phyloP scores from a whole-genome alignment of 257 asterid genomes.

The Cinchona pubescens region DNA sequence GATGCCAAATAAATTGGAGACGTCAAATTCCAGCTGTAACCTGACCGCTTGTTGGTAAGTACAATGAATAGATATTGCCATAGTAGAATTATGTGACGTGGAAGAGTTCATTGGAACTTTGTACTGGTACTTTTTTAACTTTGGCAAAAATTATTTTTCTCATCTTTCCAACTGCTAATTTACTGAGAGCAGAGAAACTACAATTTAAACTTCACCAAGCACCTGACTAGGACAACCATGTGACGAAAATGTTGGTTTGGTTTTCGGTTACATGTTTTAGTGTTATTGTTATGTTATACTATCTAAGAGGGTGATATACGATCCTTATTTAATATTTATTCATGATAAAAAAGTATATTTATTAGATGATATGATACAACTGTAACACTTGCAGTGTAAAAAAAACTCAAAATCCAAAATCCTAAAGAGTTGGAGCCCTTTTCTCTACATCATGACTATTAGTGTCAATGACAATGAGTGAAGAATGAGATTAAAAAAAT shows the following conservation, averaged over 20 bases:
- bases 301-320: too few relatives aligned
- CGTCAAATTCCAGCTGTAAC: background rate
- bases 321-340: too few relatives aligned
- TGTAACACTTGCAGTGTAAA: too few relatives aligned
- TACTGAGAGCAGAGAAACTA: background rate
- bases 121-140: background rate
- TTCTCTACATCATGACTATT: constrained; percentile 13
- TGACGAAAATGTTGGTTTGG: too few relatives aligned
- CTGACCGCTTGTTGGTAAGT: background rate
- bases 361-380: too few relatives aligned
- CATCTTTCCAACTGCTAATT: background rate
- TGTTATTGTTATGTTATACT: too few relatives aligned
- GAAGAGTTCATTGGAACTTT: background rate
- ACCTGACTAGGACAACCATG: constrained; percentile 4
- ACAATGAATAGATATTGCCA: background rate
- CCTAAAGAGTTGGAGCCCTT: background rate
- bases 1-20: background rate
- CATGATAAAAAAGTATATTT: too few relatives aligned
- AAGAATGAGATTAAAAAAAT: too few relatives aligned
- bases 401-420: too few relatives aligned
- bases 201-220: background rate
- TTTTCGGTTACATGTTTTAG: too few relatives aligned
- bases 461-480: constrained; percentile 2
- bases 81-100: background rate
- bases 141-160: background rate